Evolutionary conservation across 306 rosid species (phyloP), one percentile per base, ranked within the genome.

Genomic region (Luffa aegyptiaca): DNA sequence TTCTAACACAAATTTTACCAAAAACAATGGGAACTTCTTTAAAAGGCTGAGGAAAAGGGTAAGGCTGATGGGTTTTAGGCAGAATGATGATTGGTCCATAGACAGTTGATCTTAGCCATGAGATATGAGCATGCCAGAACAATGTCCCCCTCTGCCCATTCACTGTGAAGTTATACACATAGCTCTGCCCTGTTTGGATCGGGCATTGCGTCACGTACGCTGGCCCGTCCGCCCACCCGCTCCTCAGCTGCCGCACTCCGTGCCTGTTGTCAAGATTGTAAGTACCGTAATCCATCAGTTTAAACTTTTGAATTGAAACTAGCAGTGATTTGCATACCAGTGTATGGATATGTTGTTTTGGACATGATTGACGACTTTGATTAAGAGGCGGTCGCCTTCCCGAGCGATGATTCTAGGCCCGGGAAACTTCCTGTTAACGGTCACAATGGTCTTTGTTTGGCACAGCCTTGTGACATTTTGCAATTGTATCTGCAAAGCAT

Each of bases 191-290:
- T 20, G 85, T 83, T 18, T 82, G 94, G 82, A 92, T 92, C 55
- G 97, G 94, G 53, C 94, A 90, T 77, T 92, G 93, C 4, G 94
- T 90, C 72, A 92, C 85, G 64, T 92, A 92, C 5, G 97, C 88
- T 2, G 97, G 94, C 56, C 92, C 97, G 55, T 92, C 94, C 35
- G 93, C 93, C 97, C 94, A 90, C 49, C 86, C 94, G 79, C 90
- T 92, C 80, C 61, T 88, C 55, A 86, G 0, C 84, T 92, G 94
- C 33, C 89, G 84, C 46, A 90, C 31, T 56, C 94, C 92, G 10
- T 90, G 94, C 94, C 97, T 88, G 10, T 59, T 6, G 14, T n/a
- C 26, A 21, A 61, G 58, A 48, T 1, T 44, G 20, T 6, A 62
- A 1, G 1, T 65, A 65, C 1, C 3, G 0, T 17, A 65, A 65